Conservation (phyloP, 1,139 yeast species). For the Diutina catenulata region DNA sequence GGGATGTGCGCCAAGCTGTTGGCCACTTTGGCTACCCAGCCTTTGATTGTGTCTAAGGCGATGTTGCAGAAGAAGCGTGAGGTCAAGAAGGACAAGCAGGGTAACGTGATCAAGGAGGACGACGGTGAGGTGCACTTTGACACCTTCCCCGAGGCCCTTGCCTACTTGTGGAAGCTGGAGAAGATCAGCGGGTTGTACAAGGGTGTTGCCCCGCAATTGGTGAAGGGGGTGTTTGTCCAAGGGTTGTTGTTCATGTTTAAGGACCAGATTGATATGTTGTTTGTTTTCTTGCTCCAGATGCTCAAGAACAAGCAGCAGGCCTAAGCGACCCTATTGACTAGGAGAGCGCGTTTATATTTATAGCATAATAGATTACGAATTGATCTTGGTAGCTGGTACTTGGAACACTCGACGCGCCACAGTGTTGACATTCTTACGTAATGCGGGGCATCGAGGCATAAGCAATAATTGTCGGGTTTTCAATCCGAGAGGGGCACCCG, state of each 20-base stretch:
- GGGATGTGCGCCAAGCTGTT: conserved; percentile 75
- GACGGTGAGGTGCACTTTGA: conserved; percentile 1
- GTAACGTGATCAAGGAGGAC: conserved; percentile 9
- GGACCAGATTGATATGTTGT: conserved; percentile 47
- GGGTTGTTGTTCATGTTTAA: conserved; percentile 77
- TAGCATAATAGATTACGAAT: too few species aligned
- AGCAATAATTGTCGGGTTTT: too few species aligned
- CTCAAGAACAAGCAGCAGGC: conserved; percentile 13
- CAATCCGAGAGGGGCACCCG: too few species aligned
- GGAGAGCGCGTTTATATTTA: too few species aligned
- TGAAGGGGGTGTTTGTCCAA: conserved; percentile 78
- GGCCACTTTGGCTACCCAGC: conserved; percentile 77
- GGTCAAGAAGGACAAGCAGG: conserved; percentile 5
- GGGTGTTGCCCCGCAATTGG: conserved; percentile 71
- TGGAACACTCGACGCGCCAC: too few species aligned
- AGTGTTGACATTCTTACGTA: too few species aligned
- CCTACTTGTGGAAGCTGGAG: conserved; percentile 9
- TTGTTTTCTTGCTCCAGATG: conserved; percentile 25
- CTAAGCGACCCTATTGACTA: too few species aligned
- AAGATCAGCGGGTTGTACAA: conserved; percentile 38
- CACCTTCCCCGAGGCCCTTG: conserved; percentile 6
- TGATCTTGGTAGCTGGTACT: too few species aligned
- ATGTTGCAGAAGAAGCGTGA: conserved; percentile 50
- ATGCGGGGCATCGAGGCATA: too few species aligned
- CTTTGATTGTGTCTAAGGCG: conserved; percentile 75